Evolutionary conservation across 2,329 filamentous ascomycete genomes (phyloP), one percentile per base, ranked within the genome.

Genomic region (Trichoderma brevicompactum): DNA sequence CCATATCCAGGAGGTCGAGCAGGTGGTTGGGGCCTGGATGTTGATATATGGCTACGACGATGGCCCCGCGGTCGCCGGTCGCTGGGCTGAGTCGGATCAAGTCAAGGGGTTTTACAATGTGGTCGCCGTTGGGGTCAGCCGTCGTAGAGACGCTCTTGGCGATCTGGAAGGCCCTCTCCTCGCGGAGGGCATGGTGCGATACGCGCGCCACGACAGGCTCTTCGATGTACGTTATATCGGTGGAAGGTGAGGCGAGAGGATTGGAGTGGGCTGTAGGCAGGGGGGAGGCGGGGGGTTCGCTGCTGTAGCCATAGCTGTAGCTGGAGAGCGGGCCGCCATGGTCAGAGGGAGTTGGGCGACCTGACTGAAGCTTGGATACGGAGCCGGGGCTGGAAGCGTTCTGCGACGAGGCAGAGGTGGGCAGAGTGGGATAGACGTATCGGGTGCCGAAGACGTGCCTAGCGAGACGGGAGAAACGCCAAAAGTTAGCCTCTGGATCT

Each of bases 111-210:
- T 87, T 89, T 44, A 92, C 86, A 66, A 95, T 94, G 74, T 96
- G 92, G 64, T 87, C 83, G 68, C 87, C 89, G 23, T 89, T 80
- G 0, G 89, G 89, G 74, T 96, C 92, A 32, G 87, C 88, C 13
- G 88, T 87, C 64, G 85, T 82, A 44, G 89, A 87, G 55, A 97
- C 82, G 66, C 83, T 87, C 77, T 90, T 92, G 73, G 89, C 87
- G 70, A 95, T 91, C 71, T 96, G 91, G 73, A 91, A 97, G 65
- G 94, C 90, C 68, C 94, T 85, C 80, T 98, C 94, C 70, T 97
- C 87, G 7, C 94, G 88, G 60, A 97, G 81, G 15, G 89, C 85
- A 77, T 97, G 92, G 68, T 87, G 89, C 0, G 94, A 97, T 50
- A 97, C 83, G 23, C 92, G 88, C 49, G 93, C 94, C 34, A 97